phyloP scores from a whole-genome alignment of 2,329 filamentous ascomycete species.

The Cladophialophora bantiana region DNA sequence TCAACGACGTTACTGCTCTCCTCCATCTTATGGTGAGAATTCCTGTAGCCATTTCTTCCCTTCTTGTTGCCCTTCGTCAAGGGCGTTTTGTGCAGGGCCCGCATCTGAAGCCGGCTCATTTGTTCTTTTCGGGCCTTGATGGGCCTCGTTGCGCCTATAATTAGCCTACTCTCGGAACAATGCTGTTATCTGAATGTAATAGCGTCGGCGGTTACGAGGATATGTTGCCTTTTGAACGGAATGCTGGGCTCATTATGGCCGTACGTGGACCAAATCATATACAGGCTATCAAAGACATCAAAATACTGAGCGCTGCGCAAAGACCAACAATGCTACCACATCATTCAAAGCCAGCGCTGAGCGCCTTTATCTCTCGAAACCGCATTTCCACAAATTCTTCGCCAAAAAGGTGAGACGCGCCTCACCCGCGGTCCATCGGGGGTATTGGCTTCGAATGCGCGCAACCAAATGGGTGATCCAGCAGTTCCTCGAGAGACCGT shows the following conservation, averaged over 20 bases:
- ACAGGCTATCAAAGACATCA: background rate
- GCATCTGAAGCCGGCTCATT: background rate
- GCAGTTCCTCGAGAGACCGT: slow-evolving; percentile 69
- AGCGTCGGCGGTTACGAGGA: slow-evolving; percentile 8
- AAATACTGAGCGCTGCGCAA: background rate
- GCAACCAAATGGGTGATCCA: slow-evolving; percentile 79
- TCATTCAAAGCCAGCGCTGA: slow-evolving; percentile 94
- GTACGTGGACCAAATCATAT: slow-evolving; percentile 12
- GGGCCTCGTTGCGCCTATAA: background rate
- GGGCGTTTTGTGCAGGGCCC: too few relatives aligned
- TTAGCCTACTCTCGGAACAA: background rate
- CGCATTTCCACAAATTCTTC: slow-evolving; percentile 87
- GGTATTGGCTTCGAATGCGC: slow-evolving; percentile 85
- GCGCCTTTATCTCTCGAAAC: slow-evolving; percentile 79
- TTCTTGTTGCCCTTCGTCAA: too few relatives aligned
- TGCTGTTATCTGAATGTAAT: background rate
- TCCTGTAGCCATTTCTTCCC: background rate
- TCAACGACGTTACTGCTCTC: background rate
- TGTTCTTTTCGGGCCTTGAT: background rate
- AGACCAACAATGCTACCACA: slow-evolving; percentile 91
- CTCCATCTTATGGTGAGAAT: background rate
- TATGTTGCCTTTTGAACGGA: slow-evolving; percentile 17
- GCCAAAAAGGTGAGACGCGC: slow-evolving; percentile 82
- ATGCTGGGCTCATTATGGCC: slow-evolving; percentile 26
- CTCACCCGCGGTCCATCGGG: slow-evolving; percentile 85